Evolutionary conservation across 2,329 filamentous ascomycete species (phyloP).

Genomic region (Xylariomycetidae sp.): DNA sequence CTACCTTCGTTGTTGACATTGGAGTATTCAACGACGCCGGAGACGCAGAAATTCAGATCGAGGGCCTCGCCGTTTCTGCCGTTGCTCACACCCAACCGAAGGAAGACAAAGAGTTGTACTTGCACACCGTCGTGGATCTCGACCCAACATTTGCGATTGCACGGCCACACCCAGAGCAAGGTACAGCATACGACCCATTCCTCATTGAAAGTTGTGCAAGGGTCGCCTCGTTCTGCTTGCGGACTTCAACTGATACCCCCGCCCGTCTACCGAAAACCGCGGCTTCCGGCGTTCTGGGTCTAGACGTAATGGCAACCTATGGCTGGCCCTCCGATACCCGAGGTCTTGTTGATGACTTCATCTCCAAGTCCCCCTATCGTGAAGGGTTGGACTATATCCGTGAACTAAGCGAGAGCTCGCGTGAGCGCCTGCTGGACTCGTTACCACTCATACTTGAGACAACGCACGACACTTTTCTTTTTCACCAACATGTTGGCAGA

Average conservation of each 20-base stretch:
- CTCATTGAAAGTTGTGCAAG: slow-evolving; percentile 32
- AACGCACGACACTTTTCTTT: slow-evolving; percentile 23
- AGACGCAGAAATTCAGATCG: slow-evolving; percentile 22
- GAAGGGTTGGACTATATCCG: slow-evolving; percentile 25
- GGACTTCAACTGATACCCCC: slow-evolving; percentile 2
- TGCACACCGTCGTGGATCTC: slow-evolving; percentile 29
- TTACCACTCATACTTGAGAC: slow-evolving; percentile 26
- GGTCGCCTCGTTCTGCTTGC: slow-evolving; percentile 28
- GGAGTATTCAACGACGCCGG: slow-evolving; percentile 22
- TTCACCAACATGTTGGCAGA: slow-evolving; percentile 29
- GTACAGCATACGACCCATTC: slow-evolving; percentile 9
- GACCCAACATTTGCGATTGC: slow-evolving; percentile 37
- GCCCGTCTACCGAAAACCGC: no score
- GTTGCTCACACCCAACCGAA: slow-evolving; percentile 21
- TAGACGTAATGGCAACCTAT: slow-evolving; percentile 1
- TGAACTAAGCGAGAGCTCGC: slow-evolving; percentile 14
- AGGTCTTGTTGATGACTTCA: slow-evolving; percentile 24
- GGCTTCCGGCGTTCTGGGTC: not conserved
- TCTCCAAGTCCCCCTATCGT: slow-evolving; percentile 27
- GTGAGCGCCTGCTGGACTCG: slow-evolving; percentile 14
- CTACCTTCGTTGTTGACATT: slow-evolving; percentile 25
- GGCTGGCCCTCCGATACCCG: slow-evolving; percentile 19
- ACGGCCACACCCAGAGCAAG: slow-evolving; percentile 1
- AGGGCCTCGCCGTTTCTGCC: slow-evolving; percentile 23
- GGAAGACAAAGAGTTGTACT: slow-evolving; percentile 26